Evolutionary conservation across 2,329 filamentous ascomycete genomes (phyloP).

Genomic region (Gnomoniopsis sp.): DNA sequence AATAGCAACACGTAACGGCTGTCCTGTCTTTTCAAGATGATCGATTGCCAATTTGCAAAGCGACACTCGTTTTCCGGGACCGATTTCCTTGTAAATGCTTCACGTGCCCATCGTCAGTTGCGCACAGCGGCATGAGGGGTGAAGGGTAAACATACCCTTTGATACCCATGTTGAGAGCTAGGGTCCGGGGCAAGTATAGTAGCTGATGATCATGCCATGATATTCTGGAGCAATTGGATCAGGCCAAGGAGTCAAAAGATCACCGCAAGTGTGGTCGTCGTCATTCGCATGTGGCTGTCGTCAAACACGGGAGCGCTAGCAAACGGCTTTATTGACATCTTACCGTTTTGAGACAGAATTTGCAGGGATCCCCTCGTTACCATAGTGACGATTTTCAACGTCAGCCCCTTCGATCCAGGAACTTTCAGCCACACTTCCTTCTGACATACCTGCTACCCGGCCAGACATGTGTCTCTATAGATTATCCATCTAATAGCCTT

Average conservation of each 20-base stretch:
- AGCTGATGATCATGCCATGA: slow-evolving; percentile 9
- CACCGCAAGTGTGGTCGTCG: neutral
- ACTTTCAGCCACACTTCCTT: no score
- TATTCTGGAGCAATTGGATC: neutral
- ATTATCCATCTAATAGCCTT: no score
- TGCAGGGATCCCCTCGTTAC: slow-evolving; percentile 20
- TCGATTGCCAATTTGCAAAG: slow-evolving; percentile 79
- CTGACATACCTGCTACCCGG: no score
- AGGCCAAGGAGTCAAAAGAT: neutral
- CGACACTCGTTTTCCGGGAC: slow-evolving; percentile 72
- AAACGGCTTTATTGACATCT: slow-evolving; percentile 27
- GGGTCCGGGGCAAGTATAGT: neutral
- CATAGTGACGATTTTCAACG: slow-evolving; percentile 19
- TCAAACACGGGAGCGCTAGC: slow-evolving; percentile 2
- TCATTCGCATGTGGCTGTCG: neutral
- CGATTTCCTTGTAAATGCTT: slow-evolving; percentile 89
- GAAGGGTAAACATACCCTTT: slow-evolving; percentile 47
- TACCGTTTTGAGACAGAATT: slow-evolving; percentile 22
- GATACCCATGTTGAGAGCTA: slow-evolving; percentile 53
- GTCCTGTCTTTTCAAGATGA: slow-evolving; percentile 65
- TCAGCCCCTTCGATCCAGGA: neutral
- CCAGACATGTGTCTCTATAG: no score
- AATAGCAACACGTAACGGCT: slow-evolving; percentile 81
- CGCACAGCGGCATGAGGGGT: neutral
- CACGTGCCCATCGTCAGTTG: neutral